Evolutionary conservation across 1,139 yeast genomes (phyloP).

Genomic region (Magnusiomyces paraingens): DNA sequence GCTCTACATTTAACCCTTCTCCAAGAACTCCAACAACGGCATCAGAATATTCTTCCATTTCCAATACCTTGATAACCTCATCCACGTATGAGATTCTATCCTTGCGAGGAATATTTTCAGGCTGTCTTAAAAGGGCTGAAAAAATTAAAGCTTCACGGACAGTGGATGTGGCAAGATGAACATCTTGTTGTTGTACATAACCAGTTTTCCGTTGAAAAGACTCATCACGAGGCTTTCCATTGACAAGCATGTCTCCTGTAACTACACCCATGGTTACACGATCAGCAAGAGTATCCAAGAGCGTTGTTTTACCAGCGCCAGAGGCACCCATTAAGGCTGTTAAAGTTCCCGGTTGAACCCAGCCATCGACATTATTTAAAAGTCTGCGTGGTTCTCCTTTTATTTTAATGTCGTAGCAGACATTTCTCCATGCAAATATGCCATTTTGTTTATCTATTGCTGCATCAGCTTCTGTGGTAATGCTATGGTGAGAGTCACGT

Average conservation of each 20-base stretch:
- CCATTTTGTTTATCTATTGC: slow-evolving; percentile 26
- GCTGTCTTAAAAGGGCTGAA: slow-evolving; percentile 66
- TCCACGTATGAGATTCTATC: slow-evolving; percentile 66
- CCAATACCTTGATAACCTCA: slow-evolving; percentile 54
- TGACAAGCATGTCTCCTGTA: slow-evolving; percentile 63
- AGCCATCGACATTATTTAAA: slow-evolving; percentile 62
- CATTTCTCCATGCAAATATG: slow-evolving; percentile 67
- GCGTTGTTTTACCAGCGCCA: slow-evolving; percentile 79
- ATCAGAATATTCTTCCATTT: slow-evolving; percentile 63
- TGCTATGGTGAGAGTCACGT: slow-evolving; percentile 30
- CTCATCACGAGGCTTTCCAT: slow-evolving; percentile 55
- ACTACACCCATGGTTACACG: slow-evolving; percentile 69
- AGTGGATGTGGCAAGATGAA: slow-evolving; percentile 62
- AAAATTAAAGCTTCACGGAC: slow-evolving; percentile 70
- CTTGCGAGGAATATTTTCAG: slow-evolving; percentile 40
- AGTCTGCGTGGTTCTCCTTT: slow-evolving; percentile 47
- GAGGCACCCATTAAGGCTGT: slow-evolving; percentile 78
- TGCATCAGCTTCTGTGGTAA: slow-evolving; percentile 17
- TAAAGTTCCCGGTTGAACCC: slow-evolving; percentile 66
- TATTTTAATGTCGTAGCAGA: slow-evolving; percentile 60
- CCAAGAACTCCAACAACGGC: slow-evolving; percentile 76
- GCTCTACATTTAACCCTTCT: slow-evolving; percentile 62
- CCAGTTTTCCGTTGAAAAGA: slow-evolving; percentile 75
- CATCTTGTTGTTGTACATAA: slow-evolving; percentile 72
- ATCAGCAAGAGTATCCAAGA: slow-evolving; percentile 62